A percentile compares a stretch with the other conserved stretches of the same genome.
Evolutionary conservation across 352 stramenopile genomes (phyloP).

Genomic region (Phytophthora pluvialis): DNA sequence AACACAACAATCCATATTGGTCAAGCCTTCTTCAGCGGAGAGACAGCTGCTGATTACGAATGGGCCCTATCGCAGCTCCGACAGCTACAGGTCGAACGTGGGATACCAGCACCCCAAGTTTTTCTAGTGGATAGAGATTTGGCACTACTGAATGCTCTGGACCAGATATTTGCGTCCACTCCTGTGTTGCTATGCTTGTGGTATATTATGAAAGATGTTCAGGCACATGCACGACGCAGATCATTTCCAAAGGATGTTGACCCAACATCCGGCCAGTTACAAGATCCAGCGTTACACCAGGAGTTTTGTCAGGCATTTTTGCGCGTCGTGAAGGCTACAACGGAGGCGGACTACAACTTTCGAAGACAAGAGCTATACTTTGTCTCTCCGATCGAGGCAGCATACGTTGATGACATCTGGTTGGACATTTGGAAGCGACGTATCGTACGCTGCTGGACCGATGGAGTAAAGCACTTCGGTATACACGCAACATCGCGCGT

Average conservation of each 20-base stretch:
- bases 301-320: conserved; percentile 16
- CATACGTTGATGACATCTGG: conserved; percentile 24
- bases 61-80: neutral
- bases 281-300: neutral
- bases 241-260: conserved; percentile 8
- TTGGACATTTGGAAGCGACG: conserved; percentile 28
- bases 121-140: conserved; percentile 10
- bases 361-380: neutral
- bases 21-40: conserved; percentile 19
- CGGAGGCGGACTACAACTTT: conserved; percentile 17
- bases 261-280: neutral
- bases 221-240: too few relatives aligned
- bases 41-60: neutral
- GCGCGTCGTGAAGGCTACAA: neutral
- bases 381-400: conserved; percentile 1
- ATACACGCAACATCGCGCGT: conserved; percentile 27
- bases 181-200: conserved; percentile 17
- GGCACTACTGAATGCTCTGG: conserved; percentile 4
- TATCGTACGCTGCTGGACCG: conserved; percentile 28
- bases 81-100: neutral
- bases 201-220: conserved; percentile 17
- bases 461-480: conserved; percentile 14
- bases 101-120: conserved; percentile 5
- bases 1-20: conserved; percentile 33
- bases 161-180: neutral